These are phyloP conservation scores for Fusarium sp. DNA, from an alignment of 2,329 filamentous ascomycete species.

Conservation along the genomic window DNA sequence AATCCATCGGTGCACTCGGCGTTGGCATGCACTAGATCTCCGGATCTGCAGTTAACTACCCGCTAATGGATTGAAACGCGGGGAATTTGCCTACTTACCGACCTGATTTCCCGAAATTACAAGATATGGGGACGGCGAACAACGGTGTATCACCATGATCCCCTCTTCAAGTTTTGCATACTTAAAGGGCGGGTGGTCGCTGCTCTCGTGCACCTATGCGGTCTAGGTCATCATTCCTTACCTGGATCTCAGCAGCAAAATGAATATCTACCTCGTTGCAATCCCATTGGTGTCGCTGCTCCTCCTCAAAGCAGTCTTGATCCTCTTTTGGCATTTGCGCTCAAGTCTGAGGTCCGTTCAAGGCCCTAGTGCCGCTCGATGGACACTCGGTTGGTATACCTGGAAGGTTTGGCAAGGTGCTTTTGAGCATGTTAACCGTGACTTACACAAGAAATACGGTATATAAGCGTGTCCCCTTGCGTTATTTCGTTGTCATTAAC, in stretches of 20 bases:
- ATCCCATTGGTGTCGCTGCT: background rate
- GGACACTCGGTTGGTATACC: background rate
- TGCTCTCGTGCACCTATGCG: background rate
- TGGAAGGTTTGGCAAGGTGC: background rate
- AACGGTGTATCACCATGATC: background rate
- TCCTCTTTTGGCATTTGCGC: background rate
- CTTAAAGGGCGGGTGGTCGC: background rate
- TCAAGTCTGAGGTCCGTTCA: background rate
- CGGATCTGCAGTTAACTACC: background rate
- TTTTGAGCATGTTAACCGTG: background rate
- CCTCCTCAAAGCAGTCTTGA: background rate
- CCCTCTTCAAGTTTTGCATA: fast-evolving
- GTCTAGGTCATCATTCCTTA: background rate
- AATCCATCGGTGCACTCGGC: background rate
- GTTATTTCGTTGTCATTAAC: background rate
- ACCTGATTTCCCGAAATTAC: too few species aligned
- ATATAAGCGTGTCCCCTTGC: background rate
- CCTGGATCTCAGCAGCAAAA: fast-evolving
- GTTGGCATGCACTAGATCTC: background rate
- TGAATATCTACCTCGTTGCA: background rate
- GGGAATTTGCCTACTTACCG: background rate
- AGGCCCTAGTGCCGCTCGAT: background rate
- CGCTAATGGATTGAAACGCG: background rate
- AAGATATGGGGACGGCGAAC: background rate
- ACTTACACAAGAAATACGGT: background rate